Conservation (phyloP, 2,329 filamentous ascomycete genomes). For the Colletotrichum tropicicola region DNA sequence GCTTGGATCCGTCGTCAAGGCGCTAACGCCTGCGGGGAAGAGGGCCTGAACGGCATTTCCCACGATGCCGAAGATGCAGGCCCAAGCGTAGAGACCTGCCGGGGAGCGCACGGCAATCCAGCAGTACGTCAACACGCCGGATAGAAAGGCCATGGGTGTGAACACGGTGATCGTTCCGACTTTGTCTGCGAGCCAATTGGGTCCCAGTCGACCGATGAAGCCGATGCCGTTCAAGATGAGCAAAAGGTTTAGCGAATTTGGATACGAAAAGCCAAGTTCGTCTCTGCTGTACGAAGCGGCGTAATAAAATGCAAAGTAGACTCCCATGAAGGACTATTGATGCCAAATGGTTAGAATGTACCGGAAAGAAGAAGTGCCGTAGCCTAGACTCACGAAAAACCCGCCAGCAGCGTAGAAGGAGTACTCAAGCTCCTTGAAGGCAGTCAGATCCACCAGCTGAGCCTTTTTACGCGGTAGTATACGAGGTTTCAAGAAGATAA, state of each 20-base stretch:
- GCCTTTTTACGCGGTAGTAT: conserved; percentile 50
- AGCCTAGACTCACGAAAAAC: conserved; percentile 16
- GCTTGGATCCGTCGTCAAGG: conserved; percentile 59
- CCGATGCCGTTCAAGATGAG: conserved; percentile 73
- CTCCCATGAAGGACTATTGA: conserved; percentile 54
- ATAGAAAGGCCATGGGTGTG: conserved; percentile 53
- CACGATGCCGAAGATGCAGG: conserved; percentile 69
- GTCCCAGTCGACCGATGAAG: conserved; percentile 64
- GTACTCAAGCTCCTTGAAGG: conserved; percentile 47
- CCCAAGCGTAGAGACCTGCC: conserved; percentile 67
- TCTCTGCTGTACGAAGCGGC: conserved; percentile 58
- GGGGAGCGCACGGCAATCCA: conserved; percentile 67
- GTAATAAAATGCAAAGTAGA: conserved; percentile 70
- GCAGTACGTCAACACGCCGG: conserved; percentile 55
- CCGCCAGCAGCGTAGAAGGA: conserved; percentile 18
- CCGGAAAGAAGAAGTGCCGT: not conserved
- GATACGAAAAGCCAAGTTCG: conserved; percentile 52
- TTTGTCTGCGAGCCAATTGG: conserved; percentile 66
- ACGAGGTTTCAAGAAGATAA: conserved; percentile 49
- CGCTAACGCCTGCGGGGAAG: conserved; percentile 70
- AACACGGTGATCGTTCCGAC: conserved; percentile 69
- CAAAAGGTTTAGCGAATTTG: conserved; percentile 67
- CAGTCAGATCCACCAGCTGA: conserved; percentile 51
- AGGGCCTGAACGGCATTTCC: conserved; percentile 72
- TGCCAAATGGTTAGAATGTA: not conserved